Base-by-base conservation (phyloP, 2,329 filamentous ascomycete genomes). In the Fusarium citri region DNA sequence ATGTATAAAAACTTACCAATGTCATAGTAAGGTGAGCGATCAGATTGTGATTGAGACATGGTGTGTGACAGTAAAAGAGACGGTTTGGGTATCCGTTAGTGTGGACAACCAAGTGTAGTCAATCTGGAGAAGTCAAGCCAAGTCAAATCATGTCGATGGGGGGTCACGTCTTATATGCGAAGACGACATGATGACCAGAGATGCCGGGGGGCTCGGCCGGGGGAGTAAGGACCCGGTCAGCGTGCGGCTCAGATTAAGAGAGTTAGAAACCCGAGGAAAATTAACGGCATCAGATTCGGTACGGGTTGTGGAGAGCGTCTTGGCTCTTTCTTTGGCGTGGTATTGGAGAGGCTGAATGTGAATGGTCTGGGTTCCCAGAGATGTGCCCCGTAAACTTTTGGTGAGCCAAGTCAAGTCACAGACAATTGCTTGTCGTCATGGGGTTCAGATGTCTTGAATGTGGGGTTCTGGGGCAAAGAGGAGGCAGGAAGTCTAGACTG, bases 1-100 rank as follows among this genome's bases (percentile, higher is more conserved):
- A 34, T 10, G 22, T 37, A 28, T 6, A 25, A 4, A 37, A 22
- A 31, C 76, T 59, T 78, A 84, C 83, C 83, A 66, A 85, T 83
- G 66, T 84, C 83, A 80, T 84, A 84, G 68, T 79, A 75, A n/a
- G 70, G 61, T 18, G 73, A 73, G 43, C 68, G 69, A 48, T 70
- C 66, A 15, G 61, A 28, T 49, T 66, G 64, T 45, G 58, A 40
- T 51, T 69, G 59, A 43, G 69, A 61, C 73, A 74, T 74, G 53
- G 20, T 58, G 55, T 46, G 30, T 18, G 26, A 41, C 37, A 26
- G 47, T 30, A n/a, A 31, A 60, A 53, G 43, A 48, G 26, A 51
- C 56, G 41, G 40, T 49, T 57, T 63, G 40, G 31, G 49, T 59
- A 55, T 61, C 48, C 66, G 37, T 42, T 42, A 30, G 54, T 34